phyloP scores from a whole-genome alignment of 2,329 filamentous ascomycete genomes.

The Cladosporium oxysporum region DNA sequence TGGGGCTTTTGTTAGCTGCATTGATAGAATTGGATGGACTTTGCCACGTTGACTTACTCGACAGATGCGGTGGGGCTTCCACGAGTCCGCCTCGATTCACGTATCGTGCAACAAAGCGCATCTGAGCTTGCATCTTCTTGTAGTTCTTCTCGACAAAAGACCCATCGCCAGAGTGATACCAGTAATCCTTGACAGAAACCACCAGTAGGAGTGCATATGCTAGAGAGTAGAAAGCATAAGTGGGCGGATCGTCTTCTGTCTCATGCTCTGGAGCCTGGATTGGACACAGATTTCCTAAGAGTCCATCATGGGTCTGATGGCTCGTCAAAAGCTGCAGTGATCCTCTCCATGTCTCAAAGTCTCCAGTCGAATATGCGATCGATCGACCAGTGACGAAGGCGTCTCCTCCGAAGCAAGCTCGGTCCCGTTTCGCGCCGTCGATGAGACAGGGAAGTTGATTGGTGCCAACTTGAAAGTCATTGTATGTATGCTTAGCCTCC shows the following conservation, averaged over 20 bases:
- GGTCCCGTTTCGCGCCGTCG: slow-evolving; percentile 25
- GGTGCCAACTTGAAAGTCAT: slow-evolving; percentile 22
- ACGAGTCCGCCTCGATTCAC: background rate
- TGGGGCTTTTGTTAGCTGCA: background rate
- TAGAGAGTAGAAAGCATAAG: slow-evolving; percentile 25
- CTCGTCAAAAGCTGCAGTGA: slow-evolving; percentile 19
- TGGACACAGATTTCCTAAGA: slow-evolving; percentile 24
- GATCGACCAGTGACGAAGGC: slow-evolving; percentile 19
- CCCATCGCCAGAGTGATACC: slow-evolving; percentile 18
- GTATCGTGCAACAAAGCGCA: background rate
- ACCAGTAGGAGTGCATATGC: slow-evolving; percentile 22
- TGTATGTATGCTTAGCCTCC: slow-evolving; percentile 16
- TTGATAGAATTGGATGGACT: background rate
- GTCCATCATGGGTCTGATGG: slow-evolving; percentile 24
- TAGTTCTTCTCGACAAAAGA: background rate
- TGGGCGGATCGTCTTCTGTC: slow-evolving; percentile 21
- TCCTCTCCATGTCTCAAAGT: slow-evolving; percentile 1
- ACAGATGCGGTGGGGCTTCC: background rate
- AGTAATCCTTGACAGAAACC: slow-evolving; percentile 23
- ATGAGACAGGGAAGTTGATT: slow-evolving; percentile 22
- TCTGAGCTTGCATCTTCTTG: background rate
- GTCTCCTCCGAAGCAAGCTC: slow-evolving; percentile 24
- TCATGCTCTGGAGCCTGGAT: slow-evolving; percentile 24
- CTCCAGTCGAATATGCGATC: background rate
- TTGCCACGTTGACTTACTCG: background rate